A percentile compares a stretch with the other conserved stretches of the same genome.
Conservation (phyloP, 129 eudicot genomes). For the Tanacetum coccineum region DNA sequence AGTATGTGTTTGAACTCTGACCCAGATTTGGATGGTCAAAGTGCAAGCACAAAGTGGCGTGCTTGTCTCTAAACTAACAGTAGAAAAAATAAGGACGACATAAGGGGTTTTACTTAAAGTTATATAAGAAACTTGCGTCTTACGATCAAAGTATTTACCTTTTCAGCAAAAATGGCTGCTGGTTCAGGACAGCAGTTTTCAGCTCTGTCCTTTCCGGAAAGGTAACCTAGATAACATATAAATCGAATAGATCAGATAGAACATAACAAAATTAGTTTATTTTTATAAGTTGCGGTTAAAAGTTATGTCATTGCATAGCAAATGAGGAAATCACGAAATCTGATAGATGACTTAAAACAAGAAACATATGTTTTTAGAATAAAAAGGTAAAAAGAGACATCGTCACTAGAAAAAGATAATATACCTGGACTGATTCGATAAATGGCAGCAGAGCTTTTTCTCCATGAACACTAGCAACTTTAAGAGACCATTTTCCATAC, state of each 20-base stretch:
- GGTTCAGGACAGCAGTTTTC: constrained; percentile 44
- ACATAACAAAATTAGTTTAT: not conserved
- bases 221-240: constrained; percentile 47
- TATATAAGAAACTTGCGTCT: not conserved
- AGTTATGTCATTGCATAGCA: constrained; percentile 3
- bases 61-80: too few species aligned
- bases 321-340: not conserved
- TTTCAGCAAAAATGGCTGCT: constrained; percentile 56
- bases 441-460: constrained; percentile 63
- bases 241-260: not conserved
- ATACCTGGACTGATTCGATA: constrained; percentile 57
- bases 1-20: too few species aligned
- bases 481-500: constrained; percentile 57
- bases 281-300: not conserved
- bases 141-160: constrained; percentile 27
- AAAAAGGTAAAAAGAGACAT: not conserved
- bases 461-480: constrained; percentile 59
- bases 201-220: constrained; percentile 73
- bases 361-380: not conserved
- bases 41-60: too few species aligned
- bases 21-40: too few species aligned
- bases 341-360: not conserved
- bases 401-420: not conserved
- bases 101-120: not conserved
- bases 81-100: not conserved